Base-by-base conservation (phyloP, 2,329 filamentous ascomycete species). In the Alternaria sp. region DNA sequence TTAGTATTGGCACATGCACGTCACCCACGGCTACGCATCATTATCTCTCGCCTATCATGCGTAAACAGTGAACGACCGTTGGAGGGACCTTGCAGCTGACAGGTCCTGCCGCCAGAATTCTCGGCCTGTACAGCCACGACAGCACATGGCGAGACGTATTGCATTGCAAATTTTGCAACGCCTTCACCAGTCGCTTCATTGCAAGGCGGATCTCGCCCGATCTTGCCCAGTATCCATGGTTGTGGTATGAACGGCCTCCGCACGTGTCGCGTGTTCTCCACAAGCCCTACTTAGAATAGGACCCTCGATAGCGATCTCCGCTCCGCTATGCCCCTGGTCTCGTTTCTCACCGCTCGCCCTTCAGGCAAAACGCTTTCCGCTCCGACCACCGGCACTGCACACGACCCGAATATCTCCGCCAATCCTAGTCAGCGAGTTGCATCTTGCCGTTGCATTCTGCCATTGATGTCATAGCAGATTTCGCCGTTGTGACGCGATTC, bases 1-100 rank as follows among this genome's bases (percentile, higher is more conserved):
- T 45, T 38, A 38, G 46, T 62, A 68, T 71, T 69, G 66, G 64
- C 68, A 60, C 59, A 64, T 67, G 67, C 71, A 72, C 69, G 62
- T 70, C 70, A 72, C 66, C 66, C 59, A 64, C 69, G 59, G 59
- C 55, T 45, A 63, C 64, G 63, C 63, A 64, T 57, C 65, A 63
- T 63, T 50, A 64, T 68, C 67, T 64, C 48, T 52, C 36, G 57
- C 46, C 58, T 60, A 56, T 51, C 32, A 54, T 50, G 28, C 12
- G 27, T 36, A 38, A 20, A 43, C 48, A 45, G 25, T 44, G 32
- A 32, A 50, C 59, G 59, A 62, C 56, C 59, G 55, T 59, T 57
- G 49, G 49, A 57, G 54, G 25, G 11, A 36, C 56, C 41, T 46
- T 38, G 54, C 54, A 36, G 25, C 44, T 44, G 44, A 36, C 54